Evolutionary conservation across 2,329 filamentous ascomycete species (phyloP).

Genomic region (Cladosporium sp.): DNA sequence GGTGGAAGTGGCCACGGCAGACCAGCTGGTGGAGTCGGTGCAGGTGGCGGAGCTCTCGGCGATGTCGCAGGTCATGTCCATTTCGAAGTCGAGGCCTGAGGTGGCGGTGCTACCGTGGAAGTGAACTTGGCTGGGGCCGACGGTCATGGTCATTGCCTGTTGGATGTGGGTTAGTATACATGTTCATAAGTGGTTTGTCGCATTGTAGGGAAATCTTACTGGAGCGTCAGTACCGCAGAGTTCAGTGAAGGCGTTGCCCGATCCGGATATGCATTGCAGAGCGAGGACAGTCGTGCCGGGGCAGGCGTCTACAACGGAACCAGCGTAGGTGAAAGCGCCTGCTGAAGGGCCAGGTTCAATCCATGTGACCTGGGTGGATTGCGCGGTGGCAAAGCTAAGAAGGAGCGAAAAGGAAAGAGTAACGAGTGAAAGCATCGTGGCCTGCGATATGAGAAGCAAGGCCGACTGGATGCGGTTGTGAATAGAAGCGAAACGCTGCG

Average conservation of each 20-base stretch:
- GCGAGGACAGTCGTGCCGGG: constrained; percentile 16
- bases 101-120: constrained; percentile 14
- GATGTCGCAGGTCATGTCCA: constrained; percentile 18
- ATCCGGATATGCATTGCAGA: constrained; percentile 17
- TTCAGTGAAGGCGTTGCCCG: neutral
- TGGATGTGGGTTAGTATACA: neutral
- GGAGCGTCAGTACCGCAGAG: constrained; percentile 14
- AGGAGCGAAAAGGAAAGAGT: constrained; percentile 13
- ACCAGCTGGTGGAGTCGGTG: constrained; percentile 19
- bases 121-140: constrained; percentile 16
- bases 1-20: constrained; percentile 13
- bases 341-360: constrained; percentile 14
- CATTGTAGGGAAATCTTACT: neutral
- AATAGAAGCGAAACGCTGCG: constrained; percentile 9
- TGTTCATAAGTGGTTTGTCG: neutral
- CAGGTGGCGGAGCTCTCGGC: constrained; percentile 10
- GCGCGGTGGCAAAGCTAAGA: constrained; percentile 10
- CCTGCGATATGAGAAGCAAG: constrained; percentile 5
- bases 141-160: constrained; percentile 17
- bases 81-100: constrained; percentile 14
- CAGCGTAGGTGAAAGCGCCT: constrained; percentile 11
- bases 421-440: constrained; percentile 19
- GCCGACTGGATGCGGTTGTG: constrained; percentile 4
- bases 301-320: constrained; percentile 14
- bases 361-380: constrained; percentile 11